These are phyloP conservation scores for Scedosporium boydii DNA, from an alignment of 2,329 filamentous ascomycete species.

Conservation along the genomic window DNA sequence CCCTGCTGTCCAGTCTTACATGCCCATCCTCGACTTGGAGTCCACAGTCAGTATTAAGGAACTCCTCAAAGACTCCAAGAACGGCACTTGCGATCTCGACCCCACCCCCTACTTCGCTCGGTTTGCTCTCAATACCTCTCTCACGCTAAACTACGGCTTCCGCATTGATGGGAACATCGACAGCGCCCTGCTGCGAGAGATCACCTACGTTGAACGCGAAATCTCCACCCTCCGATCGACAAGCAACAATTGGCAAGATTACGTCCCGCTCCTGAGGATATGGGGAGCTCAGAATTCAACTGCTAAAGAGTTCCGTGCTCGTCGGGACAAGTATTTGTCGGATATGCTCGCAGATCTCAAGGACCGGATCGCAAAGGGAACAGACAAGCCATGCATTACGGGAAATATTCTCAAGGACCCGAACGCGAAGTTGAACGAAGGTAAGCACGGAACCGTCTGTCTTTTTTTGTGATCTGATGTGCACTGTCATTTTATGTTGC, in stretches of 20 bases:
- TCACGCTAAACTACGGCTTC: constrained; percentile 72
- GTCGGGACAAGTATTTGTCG: constrained; percentile 57
- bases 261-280: constrained; percentile 64
- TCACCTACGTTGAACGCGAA: constrained; percentile 64
- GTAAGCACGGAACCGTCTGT: constrained; percentile 10
- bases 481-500: not conserved
- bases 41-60: constrained; percentile 63
- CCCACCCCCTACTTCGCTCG: constrained; percentile 65
- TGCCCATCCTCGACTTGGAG: constrained; percentile 75
- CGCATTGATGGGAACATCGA: constrained; percentile 64
- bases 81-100: constrained; percentile 56
- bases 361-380: constrained; percentile 26
- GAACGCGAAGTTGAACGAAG: constrained; percentile 29
- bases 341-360: constrained; percentile 54
- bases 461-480: not conserved
- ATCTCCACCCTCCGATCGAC: constrained; percentile 70
- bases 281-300: constrained; percentile 51
- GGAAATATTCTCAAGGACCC: constrained; percentile 46
- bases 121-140: constrained; percentile 65
- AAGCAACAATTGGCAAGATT: constrained; percentile 78
- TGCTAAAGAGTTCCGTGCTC: constrained; percentile 55
- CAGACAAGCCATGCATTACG: constrained; percentile 30
- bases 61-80: constrained; percentile 53
- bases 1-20: constrained; percentile 66
- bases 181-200: constrained; percentile 59